Percentiles rank a stretch among this genome's conserved stretches.
phyloP scores from a whole-genome alignment of 495 filamentous ascomycete species.

The Podospora bellae-mahoneyi region DNA sequence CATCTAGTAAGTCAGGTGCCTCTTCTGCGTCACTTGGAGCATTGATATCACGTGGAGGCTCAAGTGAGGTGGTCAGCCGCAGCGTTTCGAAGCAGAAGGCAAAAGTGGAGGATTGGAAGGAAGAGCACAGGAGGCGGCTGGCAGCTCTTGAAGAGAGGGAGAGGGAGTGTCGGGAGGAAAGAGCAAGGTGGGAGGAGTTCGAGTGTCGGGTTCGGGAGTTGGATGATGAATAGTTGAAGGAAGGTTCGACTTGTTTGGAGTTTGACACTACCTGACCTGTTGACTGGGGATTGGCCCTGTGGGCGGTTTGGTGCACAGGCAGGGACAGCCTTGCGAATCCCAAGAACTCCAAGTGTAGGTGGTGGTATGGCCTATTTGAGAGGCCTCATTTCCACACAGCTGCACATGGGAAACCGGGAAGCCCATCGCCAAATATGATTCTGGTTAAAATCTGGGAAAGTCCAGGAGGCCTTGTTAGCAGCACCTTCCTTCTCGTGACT shows the following conservation, averaged over 20 bases:
- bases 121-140: not conserved
- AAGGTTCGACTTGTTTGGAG: not conserved
- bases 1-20: not conserved
- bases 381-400: no score
- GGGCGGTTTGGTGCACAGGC: no score
- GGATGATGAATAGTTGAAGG: not conserved
- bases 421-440: no score
- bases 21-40: not conserved
- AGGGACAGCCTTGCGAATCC: no score
- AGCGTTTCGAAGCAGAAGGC: not conserved
- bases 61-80: not conserved
- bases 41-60: not conserved
- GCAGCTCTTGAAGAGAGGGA: not conserved
- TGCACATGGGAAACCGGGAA: no score
- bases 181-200: not conserved
- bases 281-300: no score
- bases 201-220: not conserved
- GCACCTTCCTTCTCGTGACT: no score
- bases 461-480: no score
- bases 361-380: no score
- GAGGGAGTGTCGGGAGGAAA: not conserved
- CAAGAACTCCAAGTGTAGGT: no score
- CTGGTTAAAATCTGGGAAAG: no score
- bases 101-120: not conserved
- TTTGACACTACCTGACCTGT: not conserved